Evolutionary conservation across 345 rosid genomes (phyloP).

Genomic region (Gossypium raimondii): DNA sequence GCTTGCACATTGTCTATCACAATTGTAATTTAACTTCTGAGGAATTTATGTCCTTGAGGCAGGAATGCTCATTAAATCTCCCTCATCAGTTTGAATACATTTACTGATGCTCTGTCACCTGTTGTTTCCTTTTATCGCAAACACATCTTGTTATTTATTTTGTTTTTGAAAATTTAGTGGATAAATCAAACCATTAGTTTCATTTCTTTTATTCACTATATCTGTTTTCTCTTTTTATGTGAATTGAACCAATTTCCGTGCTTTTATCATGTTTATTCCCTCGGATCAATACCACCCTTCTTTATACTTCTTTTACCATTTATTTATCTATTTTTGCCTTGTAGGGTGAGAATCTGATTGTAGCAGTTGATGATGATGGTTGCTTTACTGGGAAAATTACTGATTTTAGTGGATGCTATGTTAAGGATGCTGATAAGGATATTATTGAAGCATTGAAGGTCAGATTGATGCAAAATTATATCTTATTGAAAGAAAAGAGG

Average conservation of each 20-base stretch:
- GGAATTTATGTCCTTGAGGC: background rate
- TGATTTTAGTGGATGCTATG: conserved; percentile 69
- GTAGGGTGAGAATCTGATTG: conserved; percentile 76
- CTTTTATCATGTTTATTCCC: background rate
- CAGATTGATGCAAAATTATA: conserved; percentile 10
- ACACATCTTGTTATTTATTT: background rate
- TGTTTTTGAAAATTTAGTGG: background rate
- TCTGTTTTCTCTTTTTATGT: background rate
- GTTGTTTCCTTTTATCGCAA: background rate
- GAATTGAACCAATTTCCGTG: background rate
- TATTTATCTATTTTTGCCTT: conserved; percentile 7
- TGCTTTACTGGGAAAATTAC: conserved; percentile 68
- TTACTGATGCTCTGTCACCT: background rate
- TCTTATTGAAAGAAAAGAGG: background rate
- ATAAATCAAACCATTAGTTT: background rate
- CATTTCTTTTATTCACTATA: background rate
- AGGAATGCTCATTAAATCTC: background rate
- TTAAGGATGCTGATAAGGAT: conserved; percentile 90
- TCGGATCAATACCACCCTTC: background rate
- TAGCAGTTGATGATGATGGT: conserved; percentile 97
- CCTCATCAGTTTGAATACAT: background rate
- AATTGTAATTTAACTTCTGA: background rate
- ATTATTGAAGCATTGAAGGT: conserved; percentile 90
- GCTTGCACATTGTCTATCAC: background rate
- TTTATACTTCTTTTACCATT: background rate